A percentile compares a stretch with the other conserved stretches of the same genome.
Evolutionary conservation across 2,329 filamentous ascomycete genomes (phyloP).

Genomic region (Fusarium subtropicale): DNA sequence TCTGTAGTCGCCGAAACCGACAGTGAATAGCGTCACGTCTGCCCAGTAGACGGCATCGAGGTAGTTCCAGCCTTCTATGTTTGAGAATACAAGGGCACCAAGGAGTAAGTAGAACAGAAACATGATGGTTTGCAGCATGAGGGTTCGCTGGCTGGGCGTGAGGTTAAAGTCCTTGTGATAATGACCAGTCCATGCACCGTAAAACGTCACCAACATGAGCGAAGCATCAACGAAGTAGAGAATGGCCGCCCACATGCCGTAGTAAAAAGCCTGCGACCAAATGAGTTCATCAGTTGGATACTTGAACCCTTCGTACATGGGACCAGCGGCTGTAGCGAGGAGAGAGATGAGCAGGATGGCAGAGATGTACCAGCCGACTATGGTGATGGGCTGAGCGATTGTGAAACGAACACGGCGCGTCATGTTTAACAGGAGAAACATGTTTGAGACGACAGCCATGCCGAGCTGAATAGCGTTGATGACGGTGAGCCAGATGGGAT

Average conservation of each 20-base stretch:
- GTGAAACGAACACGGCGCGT: constrained; percentile 82
- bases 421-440: constrained; percentile 89
- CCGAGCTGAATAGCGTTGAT: constrained; percentile 83
- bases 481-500: constrained; percentile 79
- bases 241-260: constrained; percentile 81
- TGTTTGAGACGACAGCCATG: constrained; percentile 81
- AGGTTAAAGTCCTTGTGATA: constrained; percentile 84
- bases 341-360: constrained; percentile 75
- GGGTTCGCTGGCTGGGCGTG: constrained; percentile 82
- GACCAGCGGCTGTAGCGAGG: constrained; percentile 72
- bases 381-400: constrained; percentile 84
- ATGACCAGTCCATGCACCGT: constrained; percentile 75
- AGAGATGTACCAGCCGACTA: constrained; percentile 79
- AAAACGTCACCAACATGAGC: constrained; percentile 82
- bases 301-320: constrained; percentile 54
- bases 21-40: constrained; percentile 75
- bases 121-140: constrained; percentile 91
- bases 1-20: constrained; percentile 70
- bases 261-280: constrained; percentile 87
- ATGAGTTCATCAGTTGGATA: constrained; percentile 64
- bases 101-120: constrained; percentile 84
- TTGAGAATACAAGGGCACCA: constrained; percentile 80
- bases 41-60: constrained; percentile 85
- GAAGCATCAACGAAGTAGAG: constrained; percentile 84
- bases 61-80: constrained; percentile 79